Evolutionary conservation across 2,329 filamentous ascomycete genomes (phyloP).

Genomic region (Kalaharituber pfeilii): DNA sequence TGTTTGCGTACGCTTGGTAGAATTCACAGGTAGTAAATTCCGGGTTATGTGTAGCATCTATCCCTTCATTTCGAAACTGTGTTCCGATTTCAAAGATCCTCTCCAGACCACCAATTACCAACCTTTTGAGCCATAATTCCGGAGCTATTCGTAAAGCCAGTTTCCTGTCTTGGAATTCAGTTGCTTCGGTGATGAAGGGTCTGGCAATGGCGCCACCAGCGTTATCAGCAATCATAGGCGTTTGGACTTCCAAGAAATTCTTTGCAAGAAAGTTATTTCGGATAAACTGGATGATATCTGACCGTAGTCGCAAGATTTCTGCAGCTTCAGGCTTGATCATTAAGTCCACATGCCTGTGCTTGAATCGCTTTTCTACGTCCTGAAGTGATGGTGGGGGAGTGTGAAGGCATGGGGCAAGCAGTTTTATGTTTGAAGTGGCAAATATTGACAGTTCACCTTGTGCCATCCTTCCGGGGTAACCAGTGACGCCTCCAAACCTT

Average conservation of each 20-base stretch:
- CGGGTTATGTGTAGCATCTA: slow-evolving; percentile 84
- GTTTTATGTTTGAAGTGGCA: slow-evolving; percentile 47
- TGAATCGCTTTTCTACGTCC: slow-evolving; percentile 47
- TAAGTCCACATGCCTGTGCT: slow-evolving; percentile 71
- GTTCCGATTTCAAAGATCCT: slow-evolving; percentile 85
- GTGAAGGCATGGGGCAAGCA: slow-evolving; percentile 64
- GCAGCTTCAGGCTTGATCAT: slow-evolving; percentile 52
- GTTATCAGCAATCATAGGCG: slow-evolving; percentile 64
- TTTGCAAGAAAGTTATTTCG: slow-evolving; percentile 54
- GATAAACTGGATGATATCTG: slow-evolving; percentile 55
- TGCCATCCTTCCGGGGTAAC: slow-evolving; percentile 49
- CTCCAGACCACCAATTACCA: slow-evolving; percentile 77
- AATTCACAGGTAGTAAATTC: slow-evolving; percentile 98
- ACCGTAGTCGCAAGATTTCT: slow-evolving; percentile 56
- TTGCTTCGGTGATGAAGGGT: slow-evolving; percentile 61
- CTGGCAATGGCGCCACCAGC: slow-evolving; percentile 78
- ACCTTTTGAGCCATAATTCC: slow-evolving; percentile 83
- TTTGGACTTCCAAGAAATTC: slow-evolving; percentile 73
- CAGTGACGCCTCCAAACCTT: slow-evolving; percentile 43
- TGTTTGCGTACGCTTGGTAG: slow-evolving; percentile 68
- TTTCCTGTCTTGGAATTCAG: slow-evolving; percentile 50
- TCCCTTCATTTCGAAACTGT: slow-evolving; percentile 80
- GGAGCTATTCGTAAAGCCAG: slow-evolving; percentile 77
- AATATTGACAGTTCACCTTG: slow-evolving; percentile 62
- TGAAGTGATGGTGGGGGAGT: slow-evolving; percentile 52